A percentile compares a stretch with the other conserved stretches of the same genome.
Evolutionary conservation across 306 rosid genomes (phyloP).

Genomic region (Oxytropis ochrocephala): DNA sequence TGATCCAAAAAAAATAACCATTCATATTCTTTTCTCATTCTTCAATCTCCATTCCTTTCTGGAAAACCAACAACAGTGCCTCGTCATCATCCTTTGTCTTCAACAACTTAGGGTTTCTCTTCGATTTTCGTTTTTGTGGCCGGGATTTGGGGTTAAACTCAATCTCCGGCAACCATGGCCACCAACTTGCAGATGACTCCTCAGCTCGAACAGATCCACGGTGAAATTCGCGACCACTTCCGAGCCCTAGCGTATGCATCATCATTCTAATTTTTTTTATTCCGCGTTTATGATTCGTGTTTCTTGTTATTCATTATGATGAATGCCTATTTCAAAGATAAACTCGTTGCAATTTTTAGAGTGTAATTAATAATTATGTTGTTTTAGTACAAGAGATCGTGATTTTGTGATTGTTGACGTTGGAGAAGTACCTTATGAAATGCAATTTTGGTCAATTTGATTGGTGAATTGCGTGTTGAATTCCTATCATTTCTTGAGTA

Average conservation of each 20-base stretch:
- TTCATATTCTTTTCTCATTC: not conserved
- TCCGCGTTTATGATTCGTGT: not conserved
- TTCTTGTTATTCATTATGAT: not conserved
- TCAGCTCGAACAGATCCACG: slow-evolving; percentile 98
- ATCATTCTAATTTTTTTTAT: not conserved
- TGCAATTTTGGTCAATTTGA: not conserved
- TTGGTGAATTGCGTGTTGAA: not conserved
- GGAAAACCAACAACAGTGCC: not conserved
- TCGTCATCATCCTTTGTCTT: not conserved
- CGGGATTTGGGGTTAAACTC: slow-evolving; percentile 24
- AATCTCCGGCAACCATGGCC: slow-evolving; percentile 61
- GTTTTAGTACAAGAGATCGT: not conserved
- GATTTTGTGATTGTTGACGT: slow-evolving; percentile 5
- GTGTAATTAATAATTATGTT: not conserved
- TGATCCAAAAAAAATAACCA: not conserved
- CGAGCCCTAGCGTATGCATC: slow-evolving; percentile 84
- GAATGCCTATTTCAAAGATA: not conserved
- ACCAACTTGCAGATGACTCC: slow-evolving; percentile 70
- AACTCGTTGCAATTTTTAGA: not conserved
- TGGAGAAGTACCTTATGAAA: not conserved
- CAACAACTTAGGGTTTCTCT: slow-evolving; percentile 32
- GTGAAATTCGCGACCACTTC: slow-evolving; percentile 84
- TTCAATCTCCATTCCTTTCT: not conserved
- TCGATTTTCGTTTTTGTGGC: not conserved
- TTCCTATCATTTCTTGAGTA: not conserved